Base-by-base conservation (phyloP, 1,284 basidiomycete genomes). In the Stygiomarasmius scandens region DNA sequence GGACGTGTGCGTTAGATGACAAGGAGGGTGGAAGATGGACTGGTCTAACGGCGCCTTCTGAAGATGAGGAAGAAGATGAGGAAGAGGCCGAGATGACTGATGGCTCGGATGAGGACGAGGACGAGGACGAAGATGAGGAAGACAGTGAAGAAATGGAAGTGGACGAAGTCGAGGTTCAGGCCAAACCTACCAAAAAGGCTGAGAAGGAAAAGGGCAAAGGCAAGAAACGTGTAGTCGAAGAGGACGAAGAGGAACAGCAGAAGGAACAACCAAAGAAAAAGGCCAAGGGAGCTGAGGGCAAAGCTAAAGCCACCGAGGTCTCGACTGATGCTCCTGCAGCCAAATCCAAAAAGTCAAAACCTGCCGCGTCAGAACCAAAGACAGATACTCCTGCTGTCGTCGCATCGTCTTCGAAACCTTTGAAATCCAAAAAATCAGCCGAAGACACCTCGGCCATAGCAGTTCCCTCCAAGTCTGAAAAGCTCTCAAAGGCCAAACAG, bases 1-100 rank as follows among this genome's bases (percentile, higher is more conserved):
- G 95, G 94, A 86, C 81, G 45, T 91, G 89, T 67, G 74, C 78
- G 12, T 75, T 95, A n/a, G 84, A 86, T 49, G 78, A 77, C 12
- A 78, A 79, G 4, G 80, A 83, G 48, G 85, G 82, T 36, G 86
- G 82, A 8, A 76, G 87, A 38, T 92, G 87, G 86, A 71, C 79
- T 55, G 85, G 84, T 2, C 67, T 86, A 44, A 71, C 72, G 22
- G 73, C 75, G 11, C 73, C 69, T 25, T 69, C 62, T 0, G 68
- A 65, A 24, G 67, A 67, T 6, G 66, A 69, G 41, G 64, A 54
- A 34, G 71, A 68, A 38, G 67, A 64, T 10, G 71, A 71, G 58
- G 41, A 65, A 16, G 70, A 68, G 23, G 72, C 73, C 52, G 70
- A 67, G 20, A 25, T 9, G 25, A 67, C 57, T 14, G 62, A 58